Base-by-base conservation (phyloP, 2,329 filamentous ascomycete genomes). In the Torrubiella hemipterigena region DNA sequence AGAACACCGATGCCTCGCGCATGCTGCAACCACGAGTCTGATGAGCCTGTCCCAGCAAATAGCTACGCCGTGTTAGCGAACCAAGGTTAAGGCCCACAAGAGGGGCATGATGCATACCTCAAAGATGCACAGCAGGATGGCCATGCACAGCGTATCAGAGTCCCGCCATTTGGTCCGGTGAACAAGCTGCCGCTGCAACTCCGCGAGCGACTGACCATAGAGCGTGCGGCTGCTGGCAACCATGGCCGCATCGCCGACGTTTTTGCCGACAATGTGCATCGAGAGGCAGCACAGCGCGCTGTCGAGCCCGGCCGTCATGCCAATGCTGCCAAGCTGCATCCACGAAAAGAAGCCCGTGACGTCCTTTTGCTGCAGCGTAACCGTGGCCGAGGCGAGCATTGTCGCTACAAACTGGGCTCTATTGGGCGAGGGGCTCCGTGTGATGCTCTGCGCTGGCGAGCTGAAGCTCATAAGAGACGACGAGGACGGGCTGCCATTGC, bases 131-230 rank as follows among this genome's bases (percentile, higher is more conserved):
- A 61, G 40, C 23, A 62, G 38, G 40, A 61, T 58, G 27, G 55
- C 49, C 3, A 63, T 44, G 31, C 54, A 59, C 17, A 60, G 41
- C n/a, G 58, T 62, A 42, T 61, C 58, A 2, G 54, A 45, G 11
- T 52, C 43, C 36, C 45, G 53, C 58, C 58, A 61, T 36, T 54
- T 50, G 12, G 39, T 39, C 2, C 50, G 45, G 37, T 62, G 58
- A 32, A 49, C 44, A 26, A 62, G 41, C 7, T 54, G 49, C 15
- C 31, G 33, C 34, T 60, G 58, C 27, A 62, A 43, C 17, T 47
- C 47, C 8, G 29, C 38, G 23, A 62, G 43, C 17, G 56, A 50
- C 37, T 48, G 44, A 11, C 52, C 55, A 34, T 62, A 61, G n/a
- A 59, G 39, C 12, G 45, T 43, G 13, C 55, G 48, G 33, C 57